These are phyloP conservation scores for Metarhizium sp. DNA, from an alignment of 2,329 filamentous ascomycete species.

Conservation along the genomic window DNA sequence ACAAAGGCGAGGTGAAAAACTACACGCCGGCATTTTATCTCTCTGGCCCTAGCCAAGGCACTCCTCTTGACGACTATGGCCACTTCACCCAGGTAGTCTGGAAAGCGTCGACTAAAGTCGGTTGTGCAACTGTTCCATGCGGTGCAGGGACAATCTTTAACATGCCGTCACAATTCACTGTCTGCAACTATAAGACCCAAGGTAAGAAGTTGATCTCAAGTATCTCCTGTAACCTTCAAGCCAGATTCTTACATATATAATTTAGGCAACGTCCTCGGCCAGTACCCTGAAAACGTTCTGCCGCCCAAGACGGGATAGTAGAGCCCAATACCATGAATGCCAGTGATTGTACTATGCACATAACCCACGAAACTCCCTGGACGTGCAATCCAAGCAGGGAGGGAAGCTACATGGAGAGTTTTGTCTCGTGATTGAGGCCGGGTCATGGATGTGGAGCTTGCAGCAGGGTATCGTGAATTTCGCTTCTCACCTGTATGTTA, in stretches of 20 bases:
- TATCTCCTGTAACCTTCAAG: neutral
- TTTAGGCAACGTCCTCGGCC: constrained; percentile 42
- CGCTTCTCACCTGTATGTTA: constrained; percentile 27
- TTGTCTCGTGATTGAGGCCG: neutral
- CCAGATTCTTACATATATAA: neutral
- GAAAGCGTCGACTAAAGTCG: constrained; percentile 27
- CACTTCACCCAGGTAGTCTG: constrained; percentile 36
- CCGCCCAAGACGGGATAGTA: constrained; percentile 22
- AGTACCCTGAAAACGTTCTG: constrained; percentile 41
- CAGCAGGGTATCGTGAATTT: constrained; percentile 10
- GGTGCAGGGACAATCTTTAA: constrained; percentile 33
- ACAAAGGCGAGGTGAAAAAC: constrained; percentile 62
- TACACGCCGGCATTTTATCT: constrained; percentile 24
- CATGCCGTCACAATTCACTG: constrained; percentile 52
- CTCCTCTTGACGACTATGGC: constrained; percentile 30
- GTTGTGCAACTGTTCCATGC: constrained; percentile 64
- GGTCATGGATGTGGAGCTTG: constrained; percentile 4
- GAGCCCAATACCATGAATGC: neutral
- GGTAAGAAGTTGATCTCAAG: constrained; percentile 40
- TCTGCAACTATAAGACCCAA: constrained; percentile 76
- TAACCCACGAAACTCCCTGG: too few species aligned
- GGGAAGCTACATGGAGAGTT: neutral
- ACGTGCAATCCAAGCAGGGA: too few species aligned
- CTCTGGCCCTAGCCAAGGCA: too few species aligned
- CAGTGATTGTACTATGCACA: neutral